These are phyloP conservation scores for Colletotrichum kahawae DNA, from an alignment of 2,329 filamentous ascomycete genomes.

Conservation along the genomic window DNA sequence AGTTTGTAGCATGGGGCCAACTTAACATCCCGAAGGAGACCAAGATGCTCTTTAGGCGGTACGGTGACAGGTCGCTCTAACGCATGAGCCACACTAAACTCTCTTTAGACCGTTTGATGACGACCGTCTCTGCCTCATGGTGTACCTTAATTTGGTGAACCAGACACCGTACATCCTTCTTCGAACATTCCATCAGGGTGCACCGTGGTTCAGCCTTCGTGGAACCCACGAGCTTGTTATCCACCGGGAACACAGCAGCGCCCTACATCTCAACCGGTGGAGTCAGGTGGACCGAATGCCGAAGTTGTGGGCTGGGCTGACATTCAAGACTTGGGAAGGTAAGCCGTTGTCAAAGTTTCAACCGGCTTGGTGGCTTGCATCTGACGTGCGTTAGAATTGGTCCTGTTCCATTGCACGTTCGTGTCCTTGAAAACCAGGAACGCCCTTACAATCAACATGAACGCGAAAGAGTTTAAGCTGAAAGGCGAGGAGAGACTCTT, in stretches of 20 bases:
- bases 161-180: constrained; percentile 53
- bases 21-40: constrained; percentile 51
- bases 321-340: constrained; percentile 68
- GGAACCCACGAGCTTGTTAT: constrained; percentile 62
- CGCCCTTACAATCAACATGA: constrained; percentile 46
- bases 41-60: constrained; percentile 62
- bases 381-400: constrained; percentile 52
- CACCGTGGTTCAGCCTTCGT: constrained; percentile 51
- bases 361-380: neutral
- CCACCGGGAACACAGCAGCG: constrained; percentile 47
- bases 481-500: constrained; percentile 57
- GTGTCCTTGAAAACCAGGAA: constrained; percentile 60
- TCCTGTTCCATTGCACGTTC: constrained; percentile 64
- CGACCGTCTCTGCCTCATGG: constrained; percentile 58
- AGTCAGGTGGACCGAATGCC: constrained; percentile 44
- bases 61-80: constrained; percentile 23
- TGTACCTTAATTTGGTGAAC: constrained; percentile 51
- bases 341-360: constrained; percentile 19
- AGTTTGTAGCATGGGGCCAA: constrained; percentile 46
- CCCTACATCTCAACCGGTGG: constrained; percentile 59
- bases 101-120: constrained; percentile 31
- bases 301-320: constrained; percentile 60
- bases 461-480: constrained; percentile 51
- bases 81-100: neutral
- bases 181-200: constrained; percentile 44